Evolutionary conservation across 164 flowering plant genomes (phyloP).

Genomic region (Brasenia schreberi): DNA sequence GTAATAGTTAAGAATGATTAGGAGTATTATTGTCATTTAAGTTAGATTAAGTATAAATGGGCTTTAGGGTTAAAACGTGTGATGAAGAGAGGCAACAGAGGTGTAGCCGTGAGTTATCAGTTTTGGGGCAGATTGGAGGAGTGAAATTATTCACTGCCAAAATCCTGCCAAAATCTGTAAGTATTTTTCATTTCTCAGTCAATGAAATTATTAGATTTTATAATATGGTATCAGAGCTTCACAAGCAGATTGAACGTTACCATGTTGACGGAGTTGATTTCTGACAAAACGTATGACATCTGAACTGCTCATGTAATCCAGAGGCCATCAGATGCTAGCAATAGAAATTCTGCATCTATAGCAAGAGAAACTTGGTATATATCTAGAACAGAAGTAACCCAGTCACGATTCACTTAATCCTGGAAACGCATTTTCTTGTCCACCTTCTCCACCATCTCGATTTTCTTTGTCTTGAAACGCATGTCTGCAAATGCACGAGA

Average conservation of each 20-base stretch:
- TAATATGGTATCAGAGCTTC: too few relatives aligned
- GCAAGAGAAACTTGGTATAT: constrained; percentile 49
- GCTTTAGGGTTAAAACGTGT: too few relatives aligned
- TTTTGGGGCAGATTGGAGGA: too few relatives aligned
- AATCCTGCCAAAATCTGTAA: too few relatives aligned
- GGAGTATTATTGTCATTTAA: too few relatives aligned
- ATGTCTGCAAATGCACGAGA: constrained; percentile 98
- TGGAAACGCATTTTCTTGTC: constrained; percentile 61
- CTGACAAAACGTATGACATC: constrained; percentile 71
- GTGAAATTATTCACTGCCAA: too few relatives aligned
- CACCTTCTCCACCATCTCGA: constrained; percentile 75
- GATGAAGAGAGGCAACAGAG: too few relatives aligned
- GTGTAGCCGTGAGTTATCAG: too few relatives aligned
- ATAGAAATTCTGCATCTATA: constrained; percentile 64
- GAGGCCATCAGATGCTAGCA: constrained; percentile 92
- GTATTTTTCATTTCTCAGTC: too few relatives aligned
- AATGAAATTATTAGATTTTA: too few relatives aligned
- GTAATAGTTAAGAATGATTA: too few relatives aligned
- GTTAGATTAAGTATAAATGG: too few relatives aligned
- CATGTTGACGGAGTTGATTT: constrained; percentile 72
- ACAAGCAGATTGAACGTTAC: constrained; percentile 89
- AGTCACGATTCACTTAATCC: constrained; percentile 58
- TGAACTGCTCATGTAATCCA: constrained; percentile 88
- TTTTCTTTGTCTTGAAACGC: constrained; percentile 87
- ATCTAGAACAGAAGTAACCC: constrained; percentile 74